Conservation (phyloP, 73 alveolate genomes). For the Paramecium primaurelia region DNA sequence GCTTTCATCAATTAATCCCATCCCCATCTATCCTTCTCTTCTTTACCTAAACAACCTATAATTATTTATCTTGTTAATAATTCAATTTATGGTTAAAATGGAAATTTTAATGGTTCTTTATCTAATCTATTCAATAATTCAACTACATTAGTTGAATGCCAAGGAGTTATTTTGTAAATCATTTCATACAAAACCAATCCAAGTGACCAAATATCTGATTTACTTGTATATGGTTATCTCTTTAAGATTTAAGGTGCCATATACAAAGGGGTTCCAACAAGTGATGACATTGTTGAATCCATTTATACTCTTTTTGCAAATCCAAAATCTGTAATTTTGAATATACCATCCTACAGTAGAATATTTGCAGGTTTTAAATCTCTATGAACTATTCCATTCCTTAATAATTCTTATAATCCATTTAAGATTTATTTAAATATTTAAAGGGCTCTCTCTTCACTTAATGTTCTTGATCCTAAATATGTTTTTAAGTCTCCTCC, state of each 20-base stretch:
- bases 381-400: conserved; percentile 55
- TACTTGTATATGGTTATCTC: conserved; percentile 73
- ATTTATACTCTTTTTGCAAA: conserved; percentile 50
- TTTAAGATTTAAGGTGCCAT: conserved; percentile 83
- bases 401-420: conserved; percentile 44
- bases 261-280: conserved; percentile 85
- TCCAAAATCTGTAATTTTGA: conserved; percentile 65
- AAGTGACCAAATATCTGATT: conserved; percentile 80
- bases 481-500: conserved; percentile 50
- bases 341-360: conserved; percentile 20
- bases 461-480: not conserved
- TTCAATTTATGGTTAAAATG: not conserved
- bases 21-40: not conserved
- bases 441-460: conserved; percentile 18
- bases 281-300: conserved; percentile 61
- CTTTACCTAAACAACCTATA: not conserved
- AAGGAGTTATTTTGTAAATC: conserved; percentile 80
- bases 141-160: conserved; percentile 60
- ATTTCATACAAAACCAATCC: conserved; percentile 86
- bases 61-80: not conserved
- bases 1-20: conserved; percentile 30
- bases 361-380: conserved; percentile 61
- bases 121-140: conserved; percentile 49
- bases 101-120: conserved; percentile 18
- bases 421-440: conserved; percentile 35